Base-by-base conservation (phyloP, 2,329 filamentous ascomycete genomes). In the Biscogniauxia marginata region DNA sequence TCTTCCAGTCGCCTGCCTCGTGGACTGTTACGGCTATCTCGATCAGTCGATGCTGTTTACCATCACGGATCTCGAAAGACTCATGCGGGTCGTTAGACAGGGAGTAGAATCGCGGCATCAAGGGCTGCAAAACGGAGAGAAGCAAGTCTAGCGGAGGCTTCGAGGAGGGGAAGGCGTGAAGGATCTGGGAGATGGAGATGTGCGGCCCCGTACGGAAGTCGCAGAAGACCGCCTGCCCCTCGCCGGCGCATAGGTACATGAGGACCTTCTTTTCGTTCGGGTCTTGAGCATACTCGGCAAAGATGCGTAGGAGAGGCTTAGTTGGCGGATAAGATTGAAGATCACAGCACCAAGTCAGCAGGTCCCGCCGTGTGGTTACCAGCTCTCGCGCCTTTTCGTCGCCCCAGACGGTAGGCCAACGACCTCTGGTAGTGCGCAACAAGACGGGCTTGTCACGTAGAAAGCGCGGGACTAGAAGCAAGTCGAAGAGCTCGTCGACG, bases 101-200 rank as follows among this genome's bases (percentile, higher is more conserved):
- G 3, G 93, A 98, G 78, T 99, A 99, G 79, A 99, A 99, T 58
- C 95, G 90, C 2, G 95, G 95, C 93, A 98, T 98, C 51, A 98
- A 82, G 49, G 91, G 89, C 66, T 89, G 90, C 52, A 97, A 84
- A 46, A 89, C 84, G 2, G 89, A 90, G 34, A 97, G 82, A 9
- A 99, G 80, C 57, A 86, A 80, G 53, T 95, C 90, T 65, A 99
- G 80, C 3, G 93, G 92, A 52, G 95, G 95, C 70, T 91, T 90
- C 6, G 91, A 86, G 44, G 91, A 96, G 2, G 95, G 92, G 79
- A 99, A 99, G 1, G 95, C 95, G 68, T 89, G 82, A 24, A 99
- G 84, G 6, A 99, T 82, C 75, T 98, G 95, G 16, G 87, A 81
- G 19, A 99, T 76, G 34, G 91, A 93, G 66, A 97, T 82, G 70